phyloP scores from a whole-genome alignment of 106 monocot species.

The Xerophyta viscosa region DNA sequence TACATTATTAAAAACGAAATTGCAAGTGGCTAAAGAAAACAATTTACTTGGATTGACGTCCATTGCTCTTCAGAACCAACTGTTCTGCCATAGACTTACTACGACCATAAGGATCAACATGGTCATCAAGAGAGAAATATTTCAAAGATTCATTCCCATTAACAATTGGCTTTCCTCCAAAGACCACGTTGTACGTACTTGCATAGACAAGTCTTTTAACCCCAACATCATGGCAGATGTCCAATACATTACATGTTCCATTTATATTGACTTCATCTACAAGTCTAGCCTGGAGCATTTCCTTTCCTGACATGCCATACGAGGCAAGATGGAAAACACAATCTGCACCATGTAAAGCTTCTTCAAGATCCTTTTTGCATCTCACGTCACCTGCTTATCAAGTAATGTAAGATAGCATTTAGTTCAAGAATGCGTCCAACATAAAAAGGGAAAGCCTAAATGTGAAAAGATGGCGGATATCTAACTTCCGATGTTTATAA shows the following conservation, averaged over 20 bases:
- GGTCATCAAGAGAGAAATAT: conserved; percentile 84
- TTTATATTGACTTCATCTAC: conserved; percentile 74
- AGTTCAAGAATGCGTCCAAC: too few species aligned
- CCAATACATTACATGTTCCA: conserved; percentile 88
- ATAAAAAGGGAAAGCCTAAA: too few species aligned
- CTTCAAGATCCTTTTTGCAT: conserved; percentile 57
- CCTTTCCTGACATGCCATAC: conserved; percentile 97
- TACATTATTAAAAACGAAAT: too few species aligned
- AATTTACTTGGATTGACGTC: conserved; percentile 64
- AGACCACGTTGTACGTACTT: conserved; percentile 96
- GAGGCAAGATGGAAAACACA: conserved; percentile 98
- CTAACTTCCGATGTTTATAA: too few species aligned
- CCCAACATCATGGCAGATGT: conserved; percentile 72
- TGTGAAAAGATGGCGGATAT: too few species aligned
- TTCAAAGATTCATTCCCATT: conserved; percentile 81
- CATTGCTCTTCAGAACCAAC: conserved; percentile 86
- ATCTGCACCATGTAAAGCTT: conserved; percentile 57
- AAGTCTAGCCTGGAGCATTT: conserved; percentile 77
- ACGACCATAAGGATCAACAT: conserved; percentile 89
- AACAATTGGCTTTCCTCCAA: conserved; percentile 87
- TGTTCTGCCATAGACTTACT: conserved; percentile 93
- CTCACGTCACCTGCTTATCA: conserved; percentile 65
- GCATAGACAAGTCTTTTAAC: conserved; percentile 83
- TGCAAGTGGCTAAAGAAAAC: background rate
- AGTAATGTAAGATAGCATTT: too few species aligned